Conservation (phyloP, 176 grass and related monocot species). For the Dactylis glomerata region DNA sequence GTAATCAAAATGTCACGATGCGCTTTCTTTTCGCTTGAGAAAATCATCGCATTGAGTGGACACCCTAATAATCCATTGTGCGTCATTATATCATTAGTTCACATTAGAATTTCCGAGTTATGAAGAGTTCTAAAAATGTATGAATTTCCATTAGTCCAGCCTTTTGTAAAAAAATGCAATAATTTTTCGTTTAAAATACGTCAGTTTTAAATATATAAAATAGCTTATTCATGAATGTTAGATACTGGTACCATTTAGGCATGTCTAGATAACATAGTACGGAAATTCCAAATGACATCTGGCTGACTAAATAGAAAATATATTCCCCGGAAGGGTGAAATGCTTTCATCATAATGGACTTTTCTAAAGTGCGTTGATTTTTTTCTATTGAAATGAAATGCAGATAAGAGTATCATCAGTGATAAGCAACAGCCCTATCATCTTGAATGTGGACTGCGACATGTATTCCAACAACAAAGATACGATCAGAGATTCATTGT, state of each 20-base stretch:
- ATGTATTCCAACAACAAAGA: constrained; percentile 87
- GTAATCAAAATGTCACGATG: not conserved
- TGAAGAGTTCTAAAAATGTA: not conserved
- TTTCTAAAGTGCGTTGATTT: not conserved
- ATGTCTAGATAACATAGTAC: not conserved
- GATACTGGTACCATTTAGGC: not conserved
- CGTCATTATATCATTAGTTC: not conserved
- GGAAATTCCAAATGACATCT: not conserved
- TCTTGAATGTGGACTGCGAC: constrained; percentile 87
- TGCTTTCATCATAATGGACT: not conserved
- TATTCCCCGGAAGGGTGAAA: not conserved
- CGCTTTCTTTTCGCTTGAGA: not conserved
- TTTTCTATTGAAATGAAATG: constrained; percentile 24
- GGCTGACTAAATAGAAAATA: not conserved
- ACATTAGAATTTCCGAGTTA: not conserved
- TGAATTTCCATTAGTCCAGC: not conserved
- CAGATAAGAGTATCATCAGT: constrained; percentile 81
- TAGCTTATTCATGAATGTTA: not conserved
- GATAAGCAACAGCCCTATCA: constrained; percentile 78
- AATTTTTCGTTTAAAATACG: not conserved
- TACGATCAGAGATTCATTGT: constrained; percentile 56
- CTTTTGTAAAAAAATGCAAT: not conserved
- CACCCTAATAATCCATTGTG: too few species aligned
- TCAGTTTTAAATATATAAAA: not conserved
- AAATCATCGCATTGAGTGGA: not conserved